These are phyloP conservation scores for Salix suchowensis DNA, from an alignment of 345 rosid species.

Conservation along the genomic window DNA sequence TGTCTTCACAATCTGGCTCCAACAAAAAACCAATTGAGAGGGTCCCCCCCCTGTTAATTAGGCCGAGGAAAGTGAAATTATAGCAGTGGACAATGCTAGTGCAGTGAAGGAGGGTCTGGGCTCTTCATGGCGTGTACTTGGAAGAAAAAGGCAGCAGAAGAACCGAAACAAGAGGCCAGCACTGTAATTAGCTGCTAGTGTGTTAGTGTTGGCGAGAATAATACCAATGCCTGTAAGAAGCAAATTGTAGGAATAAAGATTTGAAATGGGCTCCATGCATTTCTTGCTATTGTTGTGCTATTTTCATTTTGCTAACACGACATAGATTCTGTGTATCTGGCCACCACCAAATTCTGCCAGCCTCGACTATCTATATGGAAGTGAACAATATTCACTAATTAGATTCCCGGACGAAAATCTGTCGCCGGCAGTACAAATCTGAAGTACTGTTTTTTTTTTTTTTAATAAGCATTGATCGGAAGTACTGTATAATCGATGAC, in stretches of 20 bases:
- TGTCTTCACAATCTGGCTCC: constrained; percentile 56
- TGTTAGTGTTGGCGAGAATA: constrained; percentile 12
- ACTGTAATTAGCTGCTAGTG: background rate
- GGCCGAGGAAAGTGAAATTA: constrained; percentile 20
- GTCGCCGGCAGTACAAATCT: background rate
- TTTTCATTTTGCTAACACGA: background rate
- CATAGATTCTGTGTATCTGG: constrained; percentile 10
- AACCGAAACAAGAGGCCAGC: constrained; percentile 4
- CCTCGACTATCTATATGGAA: background rate
- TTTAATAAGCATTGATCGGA: background rate
- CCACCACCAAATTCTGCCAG: background rate
- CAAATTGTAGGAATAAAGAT: constrained; percentile 13
- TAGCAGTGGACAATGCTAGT: background rate
- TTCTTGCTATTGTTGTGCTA: background rate
- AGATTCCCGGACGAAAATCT: background rate
- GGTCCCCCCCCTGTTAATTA: background rate
- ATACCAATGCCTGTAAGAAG: background rate
- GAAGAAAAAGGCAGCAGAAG: constrained; percentile 8
- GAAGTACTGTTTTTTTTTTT: background rate
- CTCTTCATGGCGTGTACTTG: background rate
- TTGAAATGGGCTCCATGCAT: constrained; percentile 6
- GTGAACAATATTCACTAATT: background rate
- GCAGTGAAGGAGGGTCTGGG: background rate
- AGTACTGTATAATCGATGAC: background rate
- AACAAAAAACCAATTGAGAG: constrained; percentile 16